Evolutionary conservation across 257 asterid genomes (phyloP).

Genomic region (Cinchona pubescens): DNA sequence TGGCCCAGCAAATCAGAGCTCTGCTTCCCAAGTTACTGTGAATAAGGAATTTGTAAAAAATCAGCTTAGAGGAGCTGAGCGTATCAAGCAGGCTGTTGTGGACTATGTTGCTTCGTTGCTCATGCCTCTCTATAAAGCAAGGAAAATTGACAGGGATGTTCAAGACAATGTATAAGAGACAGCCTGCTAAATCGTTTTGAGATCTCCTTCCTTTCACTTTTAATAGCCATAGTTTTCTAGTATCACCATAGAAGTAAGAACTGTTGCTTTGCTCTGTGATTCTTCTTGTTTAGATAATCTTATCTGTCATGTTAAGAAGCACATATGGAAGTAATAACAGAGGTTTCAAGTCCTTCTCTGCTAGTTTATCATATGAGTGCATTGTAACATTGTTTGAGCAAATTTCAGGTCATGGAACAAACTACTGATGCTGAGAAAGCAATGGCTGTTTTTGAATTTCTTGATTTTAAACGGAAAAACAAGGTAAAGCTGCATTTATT

Average conservation of each 20-base stretch:
- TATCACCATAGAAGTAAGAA: neutral
- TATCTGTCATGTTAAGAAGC: neutral
- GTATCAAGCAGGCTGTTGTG: constrained; percentile 82
- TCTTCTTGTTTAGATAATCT: constrained; percentile 8
- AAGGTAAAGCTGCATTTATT: constrained; percentile 49
- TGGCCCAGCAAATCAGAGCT: constrained; percentile 63
- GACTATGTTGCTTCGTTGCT: constrained; percentile 91
- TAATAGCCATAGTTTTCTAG: neutral
- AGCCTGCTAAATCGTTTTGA: constrained; percentile 95
- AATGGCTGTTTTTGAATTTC: constrained; percentile 81
- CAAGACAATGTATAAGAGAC: constrained; percentile 93
- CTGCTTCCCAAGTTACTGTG: constrained; percentile 67
- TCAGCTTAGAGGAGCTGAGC: constrained; percentile 77
- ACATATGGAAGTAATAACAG: neutral
- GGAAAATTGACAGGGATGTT: constrained; percentile 85
- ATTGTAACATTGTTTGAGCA: constrained; percentile 23
- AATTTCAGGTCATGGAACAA: constrained; percentile 86
- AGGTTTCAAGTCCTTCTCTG: constrained; percentile 1
- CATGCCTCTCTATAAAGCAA: constrained; percentile 96
- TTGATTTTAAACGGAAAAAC: constrained; percentile 95
- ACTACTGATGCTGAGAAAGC: constrained; percentile 83
- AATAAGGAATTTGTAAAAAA: constrained; percentile 49
- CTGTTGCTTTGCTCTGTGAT: neutral
- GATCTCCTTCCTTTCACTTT: constrained; percentile 16
- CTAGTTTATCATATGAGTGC: constrained; percentile 13